A percentile compares a stretch with the other conserved stretches of the same genome.
Evolutionary conservation across 257 asterid genomes (phyloP).

Genomic region (Fraxinus quadrangulata): DNA sequence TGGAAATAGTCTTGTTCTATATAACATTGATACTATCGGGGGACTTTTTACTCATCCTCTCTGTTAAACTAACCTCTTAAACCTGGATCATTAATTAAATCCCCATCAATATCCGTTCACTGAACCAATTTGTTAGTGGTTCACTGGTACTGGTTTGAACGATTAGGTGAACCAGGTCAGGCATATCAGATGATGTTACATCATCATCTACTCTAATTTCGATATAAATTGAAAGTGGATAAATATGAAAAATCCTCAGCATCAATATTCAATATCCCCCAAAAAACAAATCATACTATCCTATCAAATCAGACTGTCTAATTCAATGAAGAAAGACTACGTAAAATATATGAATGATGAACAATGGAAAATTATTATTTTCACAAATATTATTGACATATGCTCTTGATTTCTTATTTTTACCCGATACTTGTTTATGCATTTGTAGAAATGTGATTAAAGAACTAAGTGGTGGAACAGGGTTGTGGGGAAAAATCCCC

Average conservation of each 20-base stretch:
- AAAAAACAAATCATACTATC: no score
- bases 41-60: not conserved
- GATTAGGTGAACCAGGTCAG: not conserved
- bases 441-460: not conserved
- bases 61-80: not conserved
- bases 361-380: not conserved
- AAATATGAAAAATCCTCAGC: not conserved
- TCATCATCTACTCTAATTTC: not conserved
- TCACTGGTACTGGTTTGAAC: not conserved
- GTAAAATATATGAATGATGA: not conserved
- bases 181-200: not conserved
- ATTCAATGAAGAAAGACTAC: not conserved
- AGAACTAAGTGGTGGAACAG: not conserved
- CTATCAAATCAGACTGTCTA: not conserved
- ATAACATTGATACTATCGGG: slow-evolving; percentile 1
- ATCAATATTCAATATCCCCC: not conserved
- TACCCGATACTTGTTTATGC: not conserved
- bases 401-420: not conserved
- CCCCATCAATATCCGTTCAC: not conserved
- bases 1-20: slow-evolving; percentile 7
- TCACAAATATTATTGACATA: no score
- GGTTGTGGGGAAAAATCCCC: not conserved
- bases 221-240: not conserved
- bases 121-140: not conserved
- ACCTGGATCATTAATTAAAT: not conserved